Percentiles rank a stretch among this genome's conserved stretches.
Conservation (phyloP, 495 filamentous ascomycete species). For the Chlorociboria aeruginascens region DNA sequence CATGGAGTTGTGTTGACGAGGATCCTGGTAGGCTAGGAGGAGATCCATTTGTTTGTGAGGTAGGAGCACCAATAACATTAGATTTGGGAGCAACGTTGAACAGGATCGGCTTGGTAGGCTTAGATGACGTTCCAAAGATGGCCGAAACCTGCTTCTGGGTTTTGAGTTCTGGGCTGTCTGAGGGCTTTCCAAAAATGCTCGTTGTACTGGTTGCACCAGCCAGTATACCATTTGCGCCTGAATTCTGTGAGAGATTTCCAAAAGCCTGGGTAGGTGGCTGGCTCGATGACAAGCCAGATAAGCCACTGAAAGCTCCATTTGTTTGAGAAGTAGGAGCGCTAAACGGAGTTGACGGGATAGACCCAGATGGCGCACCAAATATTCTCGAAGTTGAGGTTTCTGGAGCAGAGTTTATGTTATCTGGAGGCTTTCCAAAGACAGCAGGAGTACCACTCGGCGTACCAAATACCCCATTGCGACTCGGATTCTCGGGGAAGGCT, state of each 20-base stretch:
- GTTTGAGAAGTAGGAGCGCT: not conserved
- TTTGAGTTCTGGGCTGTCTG: not conserved
- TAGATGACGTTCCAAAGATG: not conserved
- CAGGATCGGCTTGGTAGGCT: not conserved
- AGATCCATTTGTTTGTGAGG: too few species aligned
- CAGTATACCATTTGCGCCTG: not conserved
- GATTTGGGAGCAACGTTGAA: too few species aligned
- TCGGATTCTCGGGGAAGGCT: not conserved
- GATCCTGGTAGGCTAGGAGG: too few species aligned
- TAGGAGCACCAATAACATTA: too few species aligned
- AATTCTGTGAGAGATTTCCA: too few species aligned
- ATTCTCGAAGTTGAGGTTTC: not conserved
- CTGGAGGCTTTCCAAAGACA: conserved; percentile 1
- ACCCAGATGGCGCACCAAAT: conserved; percentile 4
- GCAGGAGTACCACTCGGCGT: not conserved
- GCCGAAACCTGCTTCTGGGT: not conserved
- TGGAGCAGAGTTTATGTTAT: not conserved
- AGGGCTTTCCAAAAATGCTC: not conserved
- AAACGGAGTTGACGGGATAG: not conserved
- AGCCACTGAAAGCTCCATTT: not conserved
- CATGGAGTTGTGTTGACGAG: too few species aligned
- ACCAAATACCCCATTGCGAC: not conserved
- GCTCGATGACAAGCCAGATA: too few species aligned
- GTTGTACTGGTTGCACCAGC: not conserved
- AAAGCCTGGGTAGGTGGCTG: too few species aligned